Base-by-base conservation (phyloP, 225 moss, liverwort and hornwort species). In the Polytrichum commune region DNA sequence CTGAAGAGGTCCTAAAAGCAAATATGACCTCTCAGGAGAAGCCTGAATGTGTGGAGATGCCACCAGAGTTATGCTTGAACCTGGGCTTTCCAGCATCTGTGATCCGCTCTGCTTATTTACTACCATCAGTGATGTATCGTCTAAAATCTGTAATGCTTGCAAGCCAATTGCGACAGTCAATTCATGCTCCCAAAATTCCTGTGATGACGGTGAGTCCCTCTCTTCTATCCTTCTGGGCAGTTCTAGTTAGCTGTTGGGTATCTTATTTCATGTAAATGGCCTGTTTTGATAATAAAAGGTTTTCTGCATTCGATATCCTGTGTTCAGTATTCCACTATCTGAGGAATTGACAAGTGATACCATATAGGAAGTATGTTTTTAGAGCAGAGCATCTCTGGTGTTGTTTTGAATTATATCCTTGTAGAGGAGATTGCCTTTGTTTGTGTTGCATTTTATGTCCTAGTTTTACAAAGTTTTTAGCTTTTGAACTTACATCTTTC, bases 61-160 rank as follows among this genome's bases (percentile, higher is more conserved):
- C 98, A 22, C 89, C 98, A 2, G 98, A 98, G 79, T 80, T 98
- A 20, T 98, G 98, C 75, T 78, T 98, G 25, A 78, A 89, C 27
- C 75, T 93, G 78, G 91, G 93, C 25, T 76, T 98, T 29, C 74
- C 90, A 19, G 79, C 72, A 66, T 83, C 90, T 63, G 73, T 95
- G 7, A 81, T 98, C 24, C 85, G 90, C 72, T 88, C 98, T 29
- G 84, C 84, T 18, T 98, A 98, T 79, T 90, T 93, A 71, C 32
- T 98, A 25, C 98, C 98, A 25, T 98, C 98, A 20, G 82, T 89
- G 5, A 91, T 98, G 90, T 75, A 95, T 73, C 90, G 91, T 60
- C 66, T 98, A 23, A 88, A 93, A 70, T 78, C 90, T 69, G 87
- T 80, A 25, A 70, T 82, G 24, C 76, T 80, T 68, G 93, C 98